A percentile compares a stretch with the other conserved stretches of the same genome.
phyloP scores from a whole-genome alignment of 805 yeast genomes.

The Saccharomycopsis vini region DNA sequence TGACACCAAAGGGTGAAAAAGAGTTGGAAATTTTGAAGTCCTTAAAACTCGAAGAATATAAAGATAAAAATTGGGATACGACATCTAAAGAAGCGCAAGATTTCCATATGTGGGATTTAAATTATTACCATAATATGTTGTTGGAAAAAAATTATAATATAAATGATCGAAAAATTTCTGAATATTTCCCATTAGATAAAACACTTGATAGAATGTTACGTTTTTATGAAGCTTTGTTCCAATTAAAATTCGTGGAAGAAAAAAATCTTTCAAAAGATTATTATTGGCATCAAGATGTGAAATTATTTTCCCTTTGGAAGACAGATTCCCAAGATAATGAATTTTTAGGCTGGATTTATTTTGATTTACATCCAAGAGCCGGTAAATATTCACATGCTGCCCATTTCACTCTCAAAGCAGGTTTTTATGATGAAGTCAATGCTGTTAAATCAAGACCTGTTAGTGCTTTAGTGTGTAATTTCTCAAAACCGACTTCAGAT shows the following conservation, averaged over 20 bases:
- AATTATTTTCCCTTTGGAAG: slow-evolving; percentile 62
- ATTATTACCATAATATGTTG: slow-evolving; percentile 55
- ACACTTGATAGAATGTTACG: slow-evolving; percentile 61
- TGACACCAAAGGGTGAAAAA: slow-evolving; percentile 48
- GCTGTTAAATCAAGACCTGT: slow-evolving; percentile 48
- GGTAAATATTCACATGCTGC: slow-evolving; percentile 89
- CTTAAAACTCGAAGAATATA: slow-evolving; percentile 41
- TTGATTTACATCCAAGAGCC: slow-evolving; percentile 76
- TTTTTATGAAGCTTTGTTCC: slow-evolving; percentile 61
- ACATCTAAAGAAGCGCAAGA: slow-evolving; percentile 26
- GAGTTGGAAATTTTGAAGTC: slow-evolving; percentile 41
- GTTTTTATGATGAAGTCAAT: slow-evolving; percentile 42
- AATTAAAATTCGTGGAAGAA: slow-evolving; percentile 53
- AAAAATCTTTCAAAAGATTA: slow-evolving; percentile 31
- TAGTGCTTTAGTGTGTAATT: slow-evolving; percentile 76
- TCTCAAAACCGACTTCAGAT: slow-evolving; percentile 59
- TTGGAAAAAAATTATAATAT: slow-evolving; percentile 62
- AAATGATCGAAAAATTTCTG: slow-evolving; percentile 61
- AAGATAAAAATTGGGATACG: slow-evolving; percentile 33
- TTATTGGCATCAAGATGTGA: slow-evolving; percentile 77
- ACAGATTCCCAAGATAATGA: slow-evolving; percentile 37
- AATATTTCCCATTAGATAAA: slow-evolving; percentile 65
- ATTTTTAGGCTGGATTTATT: slow-evolving; percentile 69
- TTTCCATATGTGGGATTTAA: slow-evolving; percentile 64
- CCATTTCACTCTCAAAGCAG: slow-evolving; percentile 57